These are phyloP conservation scores for Eucalyptus camaldulensis DNA, from an alignment of 345 rosid genomes.

Conservation along the genomic window DNA sequence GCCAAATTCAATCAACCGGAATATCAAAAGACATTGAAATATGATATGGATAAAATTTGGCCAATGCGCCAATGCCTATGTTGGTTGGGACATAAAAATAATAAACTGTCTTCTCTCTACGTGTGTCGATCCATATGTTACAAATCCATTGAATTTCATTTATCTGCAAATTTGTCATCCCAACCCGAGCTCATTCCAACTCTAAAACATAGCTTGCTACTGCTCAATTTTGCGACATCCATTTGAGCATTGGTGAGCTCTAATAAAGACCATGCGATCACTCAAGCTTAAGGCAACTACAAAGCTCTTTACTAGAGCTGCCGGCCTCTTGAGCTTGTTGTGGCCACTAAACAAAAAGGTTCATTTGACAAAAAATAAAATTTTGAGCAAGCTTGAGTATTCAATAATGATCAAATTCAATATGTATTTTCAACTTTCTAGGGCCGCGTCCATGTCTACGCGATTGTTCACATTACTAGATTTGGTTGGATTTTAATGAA, in stretches of 20 bases:
- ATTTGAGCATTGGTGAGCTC: neutral
- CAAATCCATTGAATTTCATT: neutral
- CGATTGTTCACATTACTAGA: neutral
- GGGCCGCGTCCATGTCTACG: fast-evolving
- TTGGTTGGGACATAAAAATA: neutral
- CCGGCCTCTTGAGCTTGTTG: too few relatives aligned
- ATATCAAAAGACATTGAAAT: neutral
- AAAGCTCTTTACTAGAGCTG: neutral
- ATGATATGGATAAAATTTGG: neutral
- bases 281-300: neutral
- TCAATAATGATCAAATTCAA: neutral
- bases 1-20: neutral
- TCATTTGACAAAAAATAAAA: neutral
- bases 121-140: fast-evolving
- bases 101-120: neutral
- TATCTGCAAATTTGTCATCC: neutral
- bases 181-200: neutral
- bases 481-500: neutral
- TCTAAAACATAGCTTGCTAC: neutral
- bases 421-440: neutral
- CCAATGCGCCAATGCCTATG: neutral
- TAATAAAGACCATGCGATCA: neutral
- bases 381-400: neutral
- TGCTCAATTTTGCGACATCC: neutral
- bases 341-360: neutral